Base-by-base conservation (phyloP, 768 basidiomycete genomes). In the Kwoniella dendrophila region DNA sequence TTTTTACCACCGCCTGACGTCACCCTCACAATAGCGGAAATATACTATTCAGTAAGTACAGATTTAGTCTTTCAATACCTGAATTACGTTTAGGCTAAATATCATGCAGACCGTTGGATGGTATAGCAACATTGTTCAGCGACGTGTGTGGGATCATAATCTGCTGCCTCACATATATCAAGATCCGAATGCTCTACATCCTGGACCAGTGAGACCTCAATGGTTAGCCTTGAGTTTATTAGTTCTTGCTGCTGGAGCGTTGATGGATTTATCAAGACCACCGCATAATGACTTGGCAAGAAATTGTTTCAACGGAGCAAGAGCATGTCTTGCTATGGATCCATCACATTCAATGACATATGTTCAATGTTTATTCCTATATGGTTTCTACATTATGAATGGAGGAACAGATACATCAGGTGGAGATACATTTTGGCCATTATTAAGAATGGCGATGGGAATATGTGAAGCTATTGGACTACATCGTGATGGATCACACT, bases 401-500 rank as follows among this genome's bases (percentile, higher is more conserved):
- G 67, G 67, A 1, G 56, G 62, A 4, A 60, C 56, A 5, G 59
- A 64, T 44, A 56, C 48, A 0, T 57, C 67, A 7, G 54, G 54
- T 2, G 59, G 59, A 2, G 63, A 68, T 22, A 53, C 52, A 0
- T 47, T 48, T 12, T 68, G 67, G 67, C 63, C 59, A 26, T 36
- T 61, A 16, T 32, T 68, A 8, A 47, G 67, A 40, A 52, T 62
- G 63, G 67, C 48, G 2, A 68, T 68, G 66, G 55, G 45, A 2
- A 54, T 68, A 2, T 63, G 56, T 26, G 63, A 68, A 38, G 53
- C 67, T 16, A 40, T 68, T 2, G 67, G 67, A 5, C 47, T 68
- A 26, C 67, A 68, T 59, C 53, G 67, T 7, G 63, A 68, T 24
- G 55, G 51, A 8, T 48, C 36, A 1, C 45, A 61, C 12, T 68